Evolutionary conservation across 1,284 basidiomycete species (phyloP).

Genomic region (Cerioporus squamosus): DNA sequence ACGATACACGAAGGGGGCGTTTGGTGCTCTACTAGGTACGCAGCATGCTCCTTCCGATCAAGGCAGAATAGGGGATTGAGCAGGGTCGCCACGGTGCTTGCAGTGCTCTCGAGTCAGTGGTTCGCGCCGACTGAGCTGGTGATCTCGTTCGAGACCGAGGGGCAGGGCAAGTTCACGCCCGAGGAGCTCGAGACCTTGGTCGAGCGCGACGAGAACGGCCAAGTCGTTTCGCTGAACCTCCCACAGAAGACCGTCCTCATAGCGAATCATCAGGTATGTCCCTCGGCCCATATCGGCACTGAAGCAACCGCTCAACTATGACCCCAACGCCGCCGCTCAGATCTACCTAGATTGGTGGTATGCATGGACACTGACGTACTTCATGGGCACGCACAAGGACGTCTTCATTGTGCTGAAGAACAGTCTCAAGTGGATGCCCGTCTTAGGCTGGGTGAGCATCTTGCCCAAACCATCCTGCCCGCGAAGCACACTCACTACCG

Average conservation of each 20-base stretch:
- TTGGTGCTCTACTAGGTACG: constrained; percentile 76
- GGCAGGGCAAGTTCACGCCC: constrained; percentile 60
- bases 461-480: constrained; percentile 1
- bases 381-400: constrained; percentile 71
- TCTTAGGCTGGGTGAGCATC: constrained; percentile 82
- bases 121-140: constrained; percentile 82
- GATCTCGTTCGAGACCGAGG: constrained; percentile 76
- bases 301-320: background rate
- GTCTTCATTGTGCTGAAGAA: constrained; percentile 92
- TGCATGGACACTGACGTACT: constrained; percentile 86
- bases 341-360: constrained; percentile 94
- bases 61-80: background rate
- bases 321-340: constrained; percentile 41
- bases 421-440: constrained; percentile 85
- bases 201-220: constrained; percentile 59
- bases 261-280: constrained; percentile 78
- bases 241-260: constrained; percentile 81
- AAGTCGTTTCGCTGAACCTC: constrained; percentile 64
- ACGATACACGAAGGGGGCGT: constrained; percentile 82
- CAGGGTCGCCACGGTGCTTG: constrained; percentile 3
- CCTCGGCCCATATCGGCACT: background rate
- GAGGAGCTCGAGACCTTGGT: constrained; percentile 62
- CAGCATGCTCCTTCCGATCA: constrained; percentile 17
- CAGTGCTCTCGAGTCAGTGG: constrained; percentile 79
- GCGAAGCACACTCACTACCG: background rate